Base-by-base conservation (phyloP, 495 filamentous ascomycete species). In the Hypoxylon crocopeplum region DNA sequence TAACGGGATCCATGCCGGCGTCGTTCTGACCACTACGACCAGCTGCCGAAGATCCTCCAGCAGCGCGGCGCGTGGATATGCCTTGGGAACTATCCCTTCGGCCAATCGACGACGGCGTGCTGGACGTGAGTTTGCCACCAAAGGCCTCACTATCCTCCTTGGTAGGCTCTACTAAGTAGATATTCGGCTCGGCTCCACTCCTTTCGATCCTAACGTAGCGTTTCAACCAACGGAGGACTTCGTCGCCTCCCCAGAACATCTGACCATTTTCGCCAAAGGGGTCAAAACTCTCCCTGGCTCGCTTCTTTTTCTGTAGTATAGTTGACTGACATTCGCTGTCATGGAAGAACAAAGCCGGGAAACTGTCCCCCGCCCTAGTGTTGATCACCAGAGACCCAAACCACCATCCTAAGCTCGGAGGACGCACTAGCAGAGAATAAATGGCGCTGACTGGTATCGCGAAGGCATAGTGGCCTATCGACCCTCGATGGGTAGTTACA, bases 161-260 rank as follows among this genome's bases (percentile, higher is more conserved):
- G 16, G 77, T 88, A 5, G 94, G 95, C 61, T 98, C 91, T 37
- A 98, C 85, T 8, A 98, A 78, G 64, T 97, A 98, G 25, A 95
- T 85, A 59, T 88, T 96, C 12, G 86, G 87, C 69, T 98, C 94
- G 0, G 89, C 90, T 2, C 79, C 82, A 19, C 91, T 92, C 38
- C 89, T 82, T 74, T 97, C 90, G 15, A 98, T 85, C 1, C 77
- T 78, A 13, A 92, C 87, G 75, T 96, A 97, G 61, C 84, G 79
- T 68, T 84, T 88, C 68, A 98, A 64, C 94, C 95, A 98, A 38
- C 93, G 79, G 24, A 98, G 68, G 5, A 98, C 89, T 77, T 98
- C 94, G 66, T 98, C 94, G 3, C 95, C 94, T 38, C 94, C 95
- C 94, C 94, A 98, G 59, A 97, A 98, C 71, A 97, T 84, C 69